A percentile compares a stretch with the other conserved stretches of the same genome.
These are phyloP conservation scores for Trypanosomatidae sp. DNA, from an alignment of 208 protist species.

Conservation along the genomic window DNA sequence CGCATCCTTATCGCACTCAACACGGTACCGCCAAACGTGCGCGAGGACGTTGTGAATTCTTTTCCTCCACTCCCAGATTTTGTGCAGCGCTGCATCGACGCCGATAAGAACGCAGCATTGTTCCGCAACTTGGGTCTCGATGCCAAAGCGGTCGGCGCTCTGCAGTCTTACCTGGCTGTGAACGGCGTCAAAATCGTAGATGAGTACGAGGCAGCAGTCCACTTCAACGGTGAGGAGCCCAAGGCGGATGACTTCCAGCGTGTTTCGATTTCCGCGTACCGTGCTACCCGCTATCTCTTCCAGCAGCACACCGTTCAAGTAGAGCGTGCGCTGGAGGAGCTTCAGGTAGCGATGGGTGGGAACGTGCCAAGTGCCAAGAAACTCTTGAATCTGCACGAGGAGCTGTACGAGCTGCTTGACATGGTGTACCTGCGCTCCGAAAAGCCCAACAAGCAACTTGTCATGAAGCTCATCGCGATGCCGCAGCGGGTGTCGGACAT, in stretches of 20 bases:
- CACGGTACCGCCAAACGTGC: conserved; percentile 60
- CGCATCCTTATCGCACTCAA: conserved; percentile 47
- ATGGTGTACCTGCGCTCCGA: conserved; percentile 69
- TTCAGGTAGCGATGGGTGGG: conserved; percentile 60
- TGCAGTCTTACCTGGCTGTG: conserved; percentile 63
- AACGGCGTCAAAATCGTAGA: conserved; percentile 66
- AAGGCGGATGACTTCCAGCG: conserved; percentile 36
- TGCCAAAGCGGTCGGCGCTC: conserved; percentile 28
- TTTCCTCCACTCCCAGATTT: conserved; percentile 83
- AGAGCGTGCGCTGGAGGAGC: conserved; percentile 64
- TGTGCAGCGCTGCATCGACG: conserved; percentile 73
- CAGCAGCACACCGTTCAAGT: conserved; percentile 81
- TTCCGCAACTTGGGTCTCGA: conserved; percentile 67
- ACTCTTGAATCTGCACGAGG: conserved; percentile 78
- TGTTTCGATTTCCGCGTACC: conserved; percentile 55
- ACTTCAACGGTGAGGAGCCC: conserved; percentile 17
- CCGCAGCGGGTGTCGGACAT: conserved; percentile 74
- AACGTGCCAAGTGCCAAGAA: conserved; percentile 73
- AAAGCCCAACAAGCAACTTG: conserved; percentile 52
- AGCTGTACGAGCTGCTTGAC: conserved; percentile 79
- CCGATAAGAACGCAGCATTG: conserved; percentile 60
- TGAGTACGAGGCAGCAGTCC: conserved; percentile 52
- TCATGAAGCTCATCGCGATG: conserved; percentile 73
- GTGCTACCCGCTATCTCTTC: conserved; percentile 82
- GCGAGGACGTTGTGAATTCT: conserved; percentile 55